Evolutionary conservation across 495 filamentous ascomycete genomes (phyloP).

Genomic region (Alectoria sarmentosa): DNA sequence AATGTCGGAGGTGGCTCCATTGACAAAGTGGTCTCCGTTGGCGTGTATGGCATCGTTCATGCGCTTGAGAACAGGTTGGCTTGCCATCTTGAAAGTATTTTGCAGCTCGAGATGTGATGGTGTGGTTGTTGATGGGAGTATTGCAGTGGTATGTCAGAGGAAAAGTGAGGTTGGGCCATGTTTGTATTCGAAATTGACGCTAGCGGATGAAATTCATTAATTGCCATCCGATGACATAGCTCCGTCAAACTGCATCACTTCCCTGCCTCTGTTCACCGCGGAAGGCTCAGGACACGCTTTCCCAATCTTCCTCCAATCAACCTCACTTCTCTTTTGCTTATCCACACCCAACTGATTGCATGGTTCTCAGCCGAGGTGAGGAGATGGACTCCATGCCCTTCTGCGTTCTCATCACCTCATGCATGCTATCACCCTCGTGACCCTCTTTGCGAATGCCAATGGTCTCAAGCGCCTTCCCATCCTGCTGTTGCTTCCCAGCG

Average conservation of each 20-base stretch:
- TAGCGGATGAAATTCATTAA: constrained; percentile 16
- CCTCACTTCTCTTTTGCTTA: background rate
- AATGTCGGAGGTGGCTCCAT: constrained; percentile 41
- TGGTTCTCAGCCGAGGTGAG: background rate
- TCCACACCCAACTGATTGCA: background rate
- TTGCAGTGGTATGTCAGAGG: background rate
- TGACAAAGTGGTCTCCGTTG: constrained; percentile 36
- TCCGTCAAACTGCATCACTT: constrained; percentile 9
- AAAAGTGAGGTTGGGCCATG: constrained; percentile 1
- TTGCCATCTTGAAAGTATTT: constrained; percentile 14
- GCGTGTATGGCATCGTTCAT: constrained; percentile 44
- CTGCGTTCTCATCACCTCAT: background rate
- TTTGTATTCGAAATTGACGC: constrained; percentile 13
- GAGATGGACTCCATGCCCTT: background rate
- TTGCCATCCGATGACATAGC: constrained; percentile 8
- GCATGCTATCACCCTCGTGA: background rate
- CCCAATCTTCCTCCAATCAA: background rate
- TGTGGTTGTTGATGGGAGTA: background rate
- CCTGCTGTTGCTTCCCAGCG: background rate
- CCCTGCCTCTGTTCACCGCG: background rate
- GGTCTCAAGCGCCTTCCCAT: background rate
- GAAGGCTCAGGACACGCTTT: constrained; percentile 3
- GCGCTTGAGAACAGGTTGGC: constrained; percentile 9
- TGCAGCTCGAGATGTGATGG: constrained; percentile 1
- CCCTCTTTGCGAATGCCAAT: background rate